Percentiles rank a stretch among this genome's conserved stretches.
Conservation (phyloP, 2,329 filamentous ascomycete species). For the Fusarium sp. region DNA sequence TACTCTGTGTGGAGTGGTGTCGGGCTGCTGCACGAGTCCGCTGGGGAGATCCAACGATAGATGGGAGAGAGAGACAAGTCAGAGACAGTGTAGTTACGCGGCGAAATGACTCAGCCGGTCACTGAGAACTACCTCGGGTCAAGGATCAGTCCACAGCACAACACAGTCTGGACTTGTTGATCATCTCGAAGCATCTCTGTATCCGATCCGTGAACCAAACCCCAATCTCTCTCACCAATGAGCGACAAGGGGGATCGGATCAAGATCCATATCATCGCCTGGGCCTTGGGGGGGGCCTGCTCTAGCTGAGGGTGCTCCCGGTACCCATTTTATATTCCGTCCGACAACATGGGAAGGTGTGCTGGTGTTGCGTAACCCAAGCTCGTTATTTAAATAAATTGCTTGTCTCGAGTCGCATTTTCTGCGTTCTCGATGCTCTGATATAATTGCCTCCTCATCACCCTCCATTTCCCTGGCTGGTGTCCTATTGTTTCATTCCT, state of each 20-base stretch:
- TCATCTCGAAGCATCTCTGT: not conserved
- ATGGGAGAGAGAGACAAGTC: slow-evolving; percentile 10
- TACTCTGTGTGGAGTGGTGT: slow-evolving; percentile 25
- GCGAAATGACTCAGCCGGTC: slow-evolving; percentile 32
- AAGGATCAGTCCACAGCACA: not conserved
- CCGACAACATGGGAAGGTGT: slow-evolving; percentile 27
- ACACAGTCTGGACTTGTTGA: not conserved
- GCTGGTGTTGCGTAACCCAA: slow-evolving; percentile 2
- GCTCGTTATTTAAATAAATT: slow-evolving; percentile 24
- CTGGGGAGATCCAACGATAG: slow-evolving; percentile 9
- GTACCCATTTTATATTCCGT: slow-evolving; percentile 40
- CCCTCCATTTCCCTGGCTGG: slow-evolving; percentile 2
- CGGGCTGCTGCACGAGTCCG: slow-evolving; percentile 39
- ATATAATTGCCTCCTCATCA: slow-evolving; percentile 6
- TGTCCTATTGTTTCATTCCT: not conserved
- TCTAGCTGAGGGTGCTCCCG: slow-evolving; percentile 20
- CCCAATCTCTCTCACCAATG: not conserved
- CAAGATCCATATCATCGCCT: not conserved
- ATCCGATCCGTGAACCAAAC: not conserved
- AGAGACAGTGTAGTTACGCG: slow-evolving; percentile 3
- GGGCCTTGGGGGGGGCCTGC: not conserved
- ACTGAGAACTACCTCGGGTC: not conserved
- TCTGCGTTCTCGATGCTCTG: slow-evolving; percentile 3
- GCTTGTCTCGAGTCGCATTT: slow-evolving; percentile 25
- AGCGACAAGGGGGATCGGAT: not conserved